A percentile compares a stretch with the other conserved stretches of the same genome.
Conservation (phyloP, 345 rosid genomes). For the Aegle marmelos region DNA sequence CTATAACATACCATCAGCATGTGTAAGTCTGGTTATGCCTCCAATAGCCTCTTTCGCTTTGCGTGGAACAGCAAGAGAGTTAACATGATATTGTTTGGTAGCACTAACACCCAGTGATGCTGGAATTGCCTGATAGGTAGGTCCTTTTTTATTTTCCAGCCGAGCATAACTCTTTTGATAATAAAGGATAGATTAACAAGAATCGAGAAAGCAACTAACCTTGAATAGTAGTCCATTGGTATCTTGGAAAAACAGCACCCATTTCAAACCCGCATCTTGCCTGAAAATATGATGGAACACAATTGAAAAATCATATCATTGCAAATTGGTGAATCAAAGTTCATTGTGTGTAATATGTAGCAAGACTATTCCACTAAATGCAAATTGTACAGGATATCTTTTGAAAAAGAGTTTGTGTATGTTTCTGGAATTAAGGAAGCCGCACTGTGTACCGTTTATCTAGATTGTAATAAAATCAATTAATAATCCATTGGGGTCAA, state of each 20-base stretch:
- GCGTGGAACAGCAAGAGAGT: slow-evolving; percentile 97
- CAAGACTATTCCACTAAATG: not conserved
- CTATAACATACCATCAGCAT: slow-evolving; percentile 63
- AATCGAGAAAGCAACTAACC: slow-evolving; percentile 37
- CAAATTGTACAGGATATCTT: not conserved
- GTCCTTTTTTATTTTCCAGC: slow-evolving; percentile 5
- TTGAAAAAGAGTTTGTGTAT: not conserved
- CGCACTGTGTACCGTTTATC: not conserved
- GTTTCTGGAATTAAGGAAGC: not conserved
- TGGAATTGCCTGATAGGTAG: slow-evolving; percentile 73
- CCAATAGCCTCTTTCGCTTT: slow-evolving; percentile 99
- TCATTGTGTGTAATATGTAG: not conserved
- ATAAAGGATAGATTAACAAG: slow-evolving; percentile 1
- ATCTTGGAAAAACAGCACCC: slow-evolving; percentile 98
- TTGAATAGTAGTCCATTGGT: slow-evolving; percentile 97
- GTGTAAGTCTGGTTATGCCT: slow-evolving; percentile 89
- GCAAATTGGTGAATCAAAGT: slow-evolving; percentile 1
- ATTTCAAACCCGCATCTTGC: slow-evolving; percentile 68
- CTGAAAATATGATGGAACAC: slow-evolving; percentile 36
- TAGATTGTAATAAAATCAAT: not conserved
- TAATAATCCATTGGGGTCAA: not conserved
- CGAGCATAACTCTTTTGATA: slow-evolving; percentile 6
- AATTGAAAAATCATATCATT: not conserved
- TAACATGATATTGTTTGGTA: slow-evolving; percentile 77
- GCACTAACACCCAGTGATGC: slow-evolving; percentile 93